Evolutionary conservation across 2,329 filamentous ascomycete species (phyloP).

Genomic region (Talaromyces sp.): DNA sequence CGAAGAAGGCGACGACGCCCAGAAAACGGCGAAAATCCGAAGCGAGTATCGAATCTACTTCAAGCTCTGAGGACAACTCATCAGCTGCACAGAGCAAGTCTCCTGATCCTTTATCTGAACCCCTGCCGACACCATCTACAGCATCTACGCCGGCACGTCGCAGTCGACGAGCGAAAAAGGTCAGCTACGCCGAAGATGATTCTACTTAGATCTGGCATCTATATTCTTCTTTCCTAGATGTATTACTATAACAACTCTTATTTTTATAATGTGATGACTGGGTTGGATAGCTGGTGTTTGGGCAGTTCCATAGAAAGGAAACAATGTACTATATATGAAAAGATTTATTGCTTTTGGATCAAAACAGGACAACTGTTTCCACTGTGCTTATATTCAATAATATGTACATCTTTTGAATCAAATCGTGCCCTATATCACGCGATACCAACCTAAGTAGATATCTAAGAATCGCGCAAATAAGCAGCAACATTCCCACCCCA

Average conservation of each 20-base stretch:
- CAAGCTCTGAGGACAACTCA: constrained; percentile 24
- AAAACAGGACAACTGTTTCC: background rate
- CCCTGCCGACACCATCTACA: background rate
- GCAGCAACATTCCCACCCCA: constrained; percentile 36
- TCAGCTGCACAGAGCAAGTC: background rate
- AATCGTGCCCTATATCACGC: background rate
- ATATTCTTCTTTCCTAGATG: background rate
- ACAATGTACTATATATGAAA: background rate
- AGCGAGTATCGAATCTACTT: constrained; percentile 22
- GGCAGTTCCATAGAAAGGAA: background rate
- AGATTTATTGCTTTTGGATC: background rate
- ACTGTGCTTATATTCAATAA: too few relatives aligned
- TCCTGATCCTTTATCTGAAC: background rate
- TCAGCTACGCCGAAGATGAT: constrained; percentile 36
- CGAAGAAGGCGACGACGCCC: constrained; percentile 22
- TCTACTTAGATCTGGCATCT: constrained; percentile 17
- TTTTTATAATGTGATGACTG: background rate
- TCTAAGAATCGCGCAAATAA: constrained; percentile 22
- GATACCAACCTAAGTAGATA: background rate
- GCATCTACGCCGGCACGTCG: constrained; percentile 18
- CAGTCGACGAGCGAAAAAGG: constrained; percentile 32
- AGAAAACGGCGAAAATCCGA: constrained; percentile 33
- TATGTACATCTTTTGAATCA: background rate
- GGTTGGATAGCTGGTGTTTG: background rate
- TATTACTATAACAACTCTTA: background rate